Evolutionary conservation across 2,329 filamentous ascomycete species (phyloP).

Genomic region (Trichoderma sp.): DNA sequence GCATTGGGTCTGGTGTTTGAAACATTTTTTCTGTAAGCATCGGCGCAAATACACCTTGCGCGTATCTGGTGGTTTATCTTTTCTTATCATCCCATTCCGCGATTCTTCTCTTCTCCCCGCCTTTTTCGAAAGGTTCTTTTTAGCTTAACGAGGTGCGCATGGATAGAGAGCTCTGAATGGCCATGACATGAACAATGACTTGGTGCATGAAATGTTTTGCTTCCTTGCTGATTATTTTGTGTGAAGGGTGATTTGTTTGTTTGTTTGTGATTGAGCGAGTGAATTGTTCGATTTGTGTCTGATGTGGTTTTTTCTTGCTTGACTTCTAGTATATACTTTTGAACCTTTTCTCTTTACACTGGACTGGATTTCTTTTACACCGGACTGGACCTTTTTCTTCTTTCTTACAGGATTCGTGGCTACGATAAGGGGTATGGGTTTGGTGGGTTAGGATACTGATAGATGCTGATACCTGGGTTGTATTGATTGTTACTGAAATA

Average conservation of each 20-base stretch:
- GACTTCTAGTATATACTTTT: neutral
- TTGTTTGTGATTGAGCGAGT: neutral
- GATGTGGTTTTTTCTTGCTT: neutral
- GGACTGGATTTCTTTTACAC: neutral
- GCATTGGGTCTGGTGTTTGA: constrained; percentile 21
- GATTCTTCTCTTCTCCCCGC: neutral
- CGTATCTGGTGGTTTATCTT: constrained; percentile 10
- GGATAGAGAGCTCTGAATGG: constrained; percentile 28
- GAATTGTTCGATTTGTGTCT: neutral
- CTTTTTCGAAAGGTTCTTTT: constrained; percentile 6
- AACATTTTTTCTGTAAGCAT: constrained; percentile 23
- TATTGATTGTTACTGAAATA: neutral
- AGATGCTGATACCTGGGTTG: constrained; percentile 16
- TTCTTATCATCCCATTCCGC: neutral
- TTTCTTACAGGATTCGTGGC: neutral
- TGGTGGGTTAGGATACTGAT: constrained; percentile 3
- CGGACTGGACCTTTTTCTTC: neutral
- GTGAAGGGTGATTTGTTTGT: neutral
- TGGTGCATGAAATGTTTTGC: constrained; percentile 7
- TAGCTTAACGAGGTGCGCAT: constrained; percentile 28
- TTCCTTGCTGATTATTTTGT: neutral
- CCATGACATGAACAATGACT: constrained; percentile 23
- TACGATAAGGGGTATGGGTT: neutral
- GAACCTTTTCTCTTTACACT: neutral
- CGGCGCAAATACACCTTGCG: constrained; percentile 22